Percentiles rank a stretch among this genome's conserved stretches.
Conservation (phyloP, 805 yeast genomes). For the Saccharomyces eubayanus region DNA sequence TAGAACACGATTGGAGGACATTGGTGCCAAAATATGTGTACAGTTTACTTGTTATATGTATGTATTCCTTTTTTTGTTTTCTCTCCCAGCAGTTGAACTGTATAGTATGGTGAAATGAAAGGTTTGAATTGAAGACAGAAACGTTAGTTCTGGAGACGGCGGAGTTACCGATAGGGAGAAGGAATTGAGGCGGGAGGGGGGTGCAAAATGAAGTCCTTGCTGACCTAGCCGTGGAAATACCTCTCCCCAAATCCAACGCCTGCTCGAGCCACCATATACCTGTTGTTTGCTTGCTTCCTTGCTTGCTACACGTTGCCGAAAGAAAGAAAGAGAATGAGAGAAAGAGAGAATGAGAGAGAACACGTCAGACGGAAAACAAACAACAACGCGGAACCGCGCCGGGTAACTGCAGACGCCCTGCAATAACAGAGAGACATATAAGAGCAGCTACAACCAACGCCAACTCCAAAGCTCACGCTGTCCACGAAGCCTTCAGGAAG, state of each 20-base stretch:
- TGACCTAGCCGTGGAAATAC: not conserved
- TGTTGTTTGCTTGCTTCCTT: not conserved
- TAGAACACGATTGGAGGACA: constrained; percentile 52
- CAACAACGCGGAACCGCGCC: not conserved
- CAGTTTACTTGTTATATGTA: not conserved
- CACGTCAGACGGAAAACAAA: not conserved
- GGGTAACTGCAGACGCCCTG: not conserved
- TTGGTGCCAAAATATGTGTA: constrained; percentile 1
- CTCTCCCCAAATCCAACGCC: not conserved
- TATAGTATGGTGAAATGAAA: not conserved
- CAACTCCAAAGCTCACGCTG: too few relatives aligned
- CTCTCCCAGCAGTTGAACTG: not conserved
- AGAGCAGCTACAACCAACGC: too few relatives aligned
- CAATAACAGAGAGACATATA: too few relatives aligned
- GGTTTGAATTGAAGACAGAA: not conserved
- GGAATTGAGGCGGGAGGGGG: not conserved
- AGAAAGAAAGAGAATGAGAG: not conserved
- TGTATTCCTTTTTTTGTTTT: not conserved
- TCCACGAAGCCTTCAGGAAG: too few relatives aligned
- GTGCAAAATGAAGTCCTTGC: not conserved
- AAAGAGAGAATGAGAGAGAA: not conserved
- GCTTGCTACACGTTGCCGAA: not conserved
- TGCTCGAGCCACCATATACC: not conserved
- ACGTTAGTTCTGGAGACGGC: not conserved
- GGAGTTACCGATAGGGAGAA: not conserved